phyloP scores from a whole-genome alignment of 257 asterid genomes.

The Primulina tabacum region DNA sequence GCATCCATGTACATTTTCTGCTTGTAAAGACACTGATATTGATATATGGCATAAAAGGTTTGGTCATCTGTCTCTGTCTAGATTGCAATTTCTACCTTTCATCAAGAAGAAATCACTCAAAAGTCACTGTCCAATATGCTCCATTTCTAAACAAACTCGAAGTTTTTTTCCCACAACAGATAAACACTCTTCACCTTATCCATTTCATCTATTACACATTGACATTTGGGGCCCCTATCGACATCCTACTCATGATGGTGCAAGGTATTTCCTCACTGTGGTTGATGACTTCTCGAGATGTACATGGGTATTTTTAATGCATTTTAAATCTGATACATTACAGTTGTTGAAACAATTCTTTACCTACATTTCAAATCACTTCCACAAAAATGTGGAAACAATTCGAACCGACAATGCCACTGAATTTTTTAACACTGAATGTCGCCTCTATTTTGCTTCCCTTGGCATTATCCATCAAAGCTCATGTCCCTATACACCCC shows the following conservation, averaged over 20 bases:
- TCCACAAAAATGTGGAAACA: neutral
- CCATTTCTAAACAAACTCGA: no score
- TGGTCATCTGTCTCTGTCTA: neutral
- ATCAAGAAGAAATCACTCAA: no score
- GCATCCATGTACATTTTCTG: no score
- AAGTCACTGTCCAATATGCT: no score
- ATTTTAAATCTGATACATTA: neutral
- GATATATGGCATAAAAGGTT: neutral
- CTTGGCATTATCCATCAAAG: neutral
- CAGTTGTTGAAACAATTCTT: neutral
- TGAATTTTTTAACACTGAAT: neutral
- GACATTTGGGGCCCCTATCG: neutral
- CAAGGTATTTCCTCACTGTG: neutral
- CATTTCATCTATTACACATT: neutral
- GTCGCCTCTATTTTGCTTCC: accelerated
- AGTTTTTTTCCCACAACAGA: accelerated
- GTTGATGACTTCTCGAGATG: neutral
- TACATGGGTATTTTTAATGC: neutral
- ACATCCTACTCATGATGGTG: neutral
- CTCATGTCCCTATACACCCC: neutral
- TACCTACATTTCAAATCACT: accelerated
- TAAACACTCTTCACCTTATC: no score
- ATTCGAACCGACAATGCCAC: neutral
- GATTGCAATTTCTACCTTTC: neutral
- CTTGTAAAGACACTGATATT: no score